Base-by-base conservation (phyloP, 306 rosid genomes). In the Ormosia semicastrata region DNA sequence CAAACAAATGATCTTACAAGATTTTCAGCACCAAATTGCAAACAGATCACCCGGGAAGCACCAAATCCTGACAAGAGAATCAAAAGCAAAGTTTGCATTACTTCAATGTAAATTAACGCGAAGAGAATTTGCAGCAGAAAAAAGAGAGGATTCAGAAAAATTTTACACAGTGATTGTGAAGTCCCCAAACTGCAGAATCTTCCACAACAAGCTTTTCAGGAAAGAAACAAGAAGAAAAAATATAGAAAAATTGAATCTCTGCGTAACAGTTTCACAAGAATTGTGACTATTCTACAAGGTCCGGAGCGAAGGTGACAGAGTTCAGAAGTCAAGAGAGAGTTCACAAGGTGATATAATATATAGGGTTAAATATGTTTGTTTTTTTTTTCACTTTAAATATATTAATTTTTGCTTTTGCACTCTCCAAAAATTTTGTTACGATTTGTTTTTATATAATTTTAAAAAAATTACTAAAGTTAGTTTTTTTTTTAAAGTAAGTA, bases 121-220 rank as follows among this genome's bases (percentile, higher is more conserved):
- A 36, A 30, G 15, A 58, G 34, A 69, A 79, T 24, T 76, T 49
- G 14, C 57, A 32, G 81, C 15, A 73, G 3, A 39, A 34, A 34
- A 53, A 24, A 24, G 6, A 73, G 43, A 73, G 37, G 18, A 39
- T 2, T 15, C 9, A 67, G 37, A 76, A 80, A 70, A 81, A 69
- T 73, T 77, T 77, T 82, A 71, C 88, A 83, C 50, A 44, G 86
- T 79, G 87, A 91, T 88, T 87, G 87, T 84, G 75, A 17, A 77
- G 88, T 79, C 56, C 47, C 73, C 49, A 41, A 76, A 85, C 71
- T 78, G 74, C 87, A 9, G 59, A 78, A 73, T 71, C 82, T 50
- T 72, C 73, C 82, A 6, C 39, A 15, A 72, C 64, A 73, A 82
- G 81, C 82, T 71, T 49, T 37, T 5, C 13, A 13, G 6, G 29